A percentile compares a stretch with the other conserved stretches of the same genome.
Evolutionary conservation across 768 basidiomycete genomes (phyloP).

Genomic region (Trametes sanguinea): DNA sequence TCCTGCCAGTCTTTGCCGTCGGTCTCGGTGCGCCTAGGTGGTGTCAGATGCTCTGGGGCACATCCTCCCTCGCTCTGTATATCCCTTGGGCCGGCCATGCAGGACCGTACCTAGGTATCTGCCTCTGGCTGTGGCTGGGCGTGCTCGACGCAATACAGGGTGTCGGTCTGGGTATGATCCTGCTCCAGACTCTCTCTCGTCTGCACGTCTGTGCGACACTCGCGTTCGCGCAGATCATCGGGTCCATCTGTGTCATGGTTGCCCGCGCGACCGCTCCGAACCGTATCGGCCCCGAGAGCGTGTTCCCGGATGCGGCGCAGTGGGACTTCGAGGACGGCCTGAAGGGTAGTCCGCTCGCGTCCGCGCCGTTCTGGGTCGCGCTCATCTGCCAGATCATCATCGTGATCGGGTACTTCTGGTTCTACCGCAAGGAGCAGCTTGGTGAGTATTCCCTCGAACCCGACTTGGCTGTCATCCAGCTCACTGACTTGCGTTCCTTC

Average conservation of each 20-base stretch:
- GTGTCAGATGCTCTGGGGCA: conserved; percentile 99
- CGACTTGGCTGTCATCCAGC: not conserved
- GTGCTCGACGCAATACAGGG: conserved; percentile 94
- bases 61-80: conserved; percentile 88
- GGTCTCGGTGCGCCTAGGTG: conserved; percentile 92
- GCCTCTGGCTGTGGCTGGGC: conserved; percentile 94
- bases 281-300: conserved; percentile 82
- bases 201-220: conserved; percentile 93
- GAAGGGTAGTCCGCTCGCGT: conserved; percentile 76
- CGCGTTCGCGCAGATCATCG: conserved; percentile 87
- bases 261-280: conserved; percentile 91
- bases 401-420: conserved; percentile 93
- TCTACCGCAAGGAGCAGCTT: conserved; percentile 95
- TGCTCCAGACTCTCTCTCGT: conserved; percentile 84
- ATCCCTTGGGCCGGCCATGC: conserved; percentile 88
- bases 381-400: conserved; percentile 79
- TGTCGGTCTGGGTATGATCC: conserved; percentile 90
- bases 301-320: conserved; percentile 89
- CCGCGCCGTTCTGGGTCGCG: conserved; percentile 87
- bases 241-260: conserved; percentile 88
- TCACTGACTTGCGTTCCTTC: conserved; percentile 3
- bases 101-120: conserved; percentile 88
- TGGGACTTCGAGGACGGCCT: conserved; percentile 85
- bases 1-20: conserved; percentile 92
- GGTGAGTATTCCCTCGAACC: conserved; percentile 44